Conservation (phyloP, 192 early-diverging fungal genomes). For the Backusella luteola region DNA sequence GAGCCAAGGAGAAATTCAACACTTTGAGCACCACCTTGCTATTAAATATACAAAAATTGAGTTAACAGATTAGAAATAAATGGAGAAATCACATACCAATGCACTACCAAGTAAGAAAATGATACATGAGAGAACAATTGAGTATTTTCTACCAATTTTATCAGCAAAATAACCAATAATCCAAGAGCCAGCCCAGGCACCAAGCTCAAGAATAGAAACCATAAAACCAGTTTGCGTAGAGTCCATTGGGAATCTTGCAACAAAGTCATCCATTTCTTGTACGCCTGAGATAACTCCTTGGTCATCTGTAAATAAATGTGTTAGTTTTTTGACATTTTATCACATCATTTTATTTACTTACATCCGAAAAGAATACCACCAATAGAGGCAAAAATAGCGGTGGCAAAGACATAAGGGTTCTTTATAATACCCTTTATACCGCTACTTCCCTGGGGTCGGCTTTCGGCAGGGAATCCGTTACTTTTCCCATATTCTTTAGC, state of each 20-base stretch:
- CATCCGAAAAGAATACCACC: slow-evolving; percentile 39
- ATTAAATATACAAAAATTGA: not conserved
- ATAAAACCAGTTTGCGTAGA: slow-evolving; percentile 35
- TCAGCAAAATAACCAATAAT: slow-evolving; percentile 52
- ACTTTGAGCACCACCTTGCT: slow-evolving; percentile 36
- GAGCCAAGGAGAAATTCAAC: slow-evolving; percentile 47
- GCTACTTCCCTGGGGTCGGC: not conserved
- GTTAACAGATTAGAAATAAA: not conserved
- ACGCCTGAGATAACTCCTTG: slow-evolving; percentile 41
- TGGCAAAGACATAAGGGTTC: slow-evolving; percentile 34
- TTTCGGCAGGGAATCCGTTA: not conserved
- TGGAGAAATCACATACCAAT: slow-evolving; percentile 8
- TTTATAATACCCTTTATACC: slow-evolving; percentile 31
- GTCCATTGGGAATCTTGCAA: slow-evolving; percentile 17
- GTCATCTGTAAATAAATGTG: slow-evolving; percentile 19
- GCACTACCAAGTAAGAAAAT: slow-evolving; percentile 48
- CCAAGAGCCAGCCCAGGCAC: slow-evolving; percentile 65
- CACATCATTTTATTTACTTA: slow-evolving; percentile 16
- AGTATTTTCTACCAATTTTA: slow-evolving; percentile 59
- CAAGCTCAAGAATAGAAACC: slow-evolving; percentile 57
- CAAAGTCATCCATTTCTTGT: slow-evolving; percentile 34
- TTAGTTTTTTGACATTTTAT: not conserved
- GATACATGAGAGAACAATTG: slow-evolving; percentile 62
- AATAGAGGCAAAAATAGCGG: slow-evolving; percentile 35
- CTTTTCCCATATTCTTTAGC: not conserved